These are phyloP conservation scores for Lotmaria passim DNA, from an alignment of 208 protist genomes.

Conservation along the genomic window DNA sequence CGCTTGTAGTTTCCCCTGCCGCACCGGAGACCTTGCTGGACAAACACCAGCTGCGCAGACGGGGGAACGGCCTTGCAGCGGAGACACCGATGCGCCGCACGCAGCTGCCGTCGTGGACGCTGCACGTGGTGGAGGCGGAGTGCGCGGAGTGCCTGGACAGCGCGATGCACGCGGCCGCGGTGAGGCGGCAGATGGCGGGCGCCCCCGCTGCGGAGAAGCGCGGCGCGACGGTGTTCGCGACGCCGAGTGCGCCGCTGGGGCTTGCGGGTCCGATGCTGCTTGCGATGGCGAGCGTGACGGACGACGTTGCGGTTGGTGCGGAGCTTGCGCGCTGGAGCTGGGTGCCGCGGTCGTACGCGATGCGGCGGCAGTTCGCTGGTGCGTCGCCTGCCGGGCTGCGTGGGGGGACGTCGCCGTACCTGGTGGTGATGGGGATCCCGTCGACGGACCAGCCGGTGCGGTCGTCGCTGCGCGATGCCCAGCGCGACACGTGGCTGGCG, in stretches of 20 bases:
- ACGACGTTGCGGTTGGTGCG: conserved; percentile 15
- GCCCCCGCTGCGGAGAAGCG: neutral
- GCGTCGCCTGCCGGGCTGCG: conserved; percentile 1
- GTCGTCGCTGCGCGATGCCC: conserved; percentile 5
- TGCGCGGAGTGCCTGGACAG: neutral
- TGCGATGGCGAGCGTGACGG: conserved; percentile 29
- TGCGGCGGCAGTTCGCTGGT: conserved; percentile 18
- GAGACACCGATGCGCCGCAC: neutral
- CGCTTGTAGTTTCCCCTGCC: neutral
- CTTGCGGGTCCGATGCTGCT: conserved; percentile 22
- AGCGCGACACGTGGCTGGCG: conserved; percentile 1
- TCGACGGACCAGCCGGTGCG: conserved; percentile 13
- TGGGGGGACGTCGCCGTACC: conserved; percentile 19
- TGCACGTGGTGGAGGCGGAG: conserved; percentile 11
- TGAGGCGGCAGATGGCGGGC: neutral
- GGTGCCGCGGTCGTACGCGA: conserved; percentile 4
- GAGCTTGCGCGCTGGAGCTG: conserved; percentile 21
- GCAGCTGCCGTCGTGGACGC: conserved; percentile 12
- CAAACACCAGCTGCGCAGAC: neutral
- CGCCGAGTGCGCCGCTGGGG: conserved; percentile 11
- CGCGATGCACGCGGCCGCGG: neutral
- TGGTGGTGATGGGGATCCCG: conserved; percentile 16
- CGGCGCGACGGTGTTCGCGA: conserved; percentile 7
- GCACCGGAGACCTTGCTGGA: neutral
- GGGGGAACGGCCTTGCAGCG: neutral